Evolutionary conservation across 2,329 filamentous ascomycete species (phyloP).

Genomic region (Didymella keratinophila): DNA sequence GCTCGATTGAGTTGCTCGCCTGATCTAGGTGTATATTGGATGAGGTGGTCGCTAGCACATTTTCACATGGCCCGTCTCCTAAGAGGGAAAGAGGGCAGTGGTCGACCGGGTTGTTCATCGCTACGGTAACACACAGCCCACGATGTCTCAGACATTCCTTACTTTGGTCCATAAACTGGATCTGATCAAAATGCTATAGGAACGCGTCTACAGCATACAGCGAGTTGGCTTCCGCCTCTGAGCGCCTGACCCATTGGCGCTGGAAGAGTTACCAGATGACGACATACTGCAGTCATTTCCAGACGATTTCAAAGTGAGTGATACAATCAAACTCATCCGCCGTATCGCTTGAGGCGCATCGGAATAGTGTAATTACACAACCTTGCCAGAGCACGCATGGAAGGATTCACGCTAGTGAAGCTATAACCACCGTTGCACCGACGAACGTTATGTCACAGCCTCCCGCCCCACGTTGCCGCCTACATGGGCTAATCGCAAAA

Average conservation of each 20-base stretch:
- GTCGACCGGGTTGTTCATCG: too few relatives aligned
- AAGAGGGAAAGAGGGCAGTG: too few relatives aligned
- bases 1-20: background rate
- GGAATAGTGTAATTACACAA: background rate
- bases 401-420: background rate
- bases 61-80: too few relatives aligned
- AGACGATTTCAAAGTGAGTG: background rate
- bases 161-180: too few relatives aligned
- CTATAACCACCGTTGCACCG: background rate
- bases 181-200: too few relatives aligned
- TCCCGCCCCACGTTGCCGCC: background rate
- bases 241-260: too few relatives aligned
- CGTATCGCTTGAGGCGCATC: background rate
- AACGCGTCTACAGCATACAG: too few relatives aligned
- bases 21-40: background rate
- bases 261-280: background rate
- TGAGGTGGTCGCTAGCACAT: background rate
- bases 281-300: background rate
- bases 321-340: background rate
- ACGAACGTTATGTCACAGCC: background rate
- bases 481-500: background rate
- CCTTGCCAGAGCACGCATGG: background rate
- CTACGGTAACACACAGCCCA: too few relatives aligned
- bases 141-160: too few relatives aligned
- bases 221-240: too few relatives aligned